Evolutionary conservation across 331 rosid species (phyloP), one percentile per base, ranked within the genome.

Genomic region (Pyrus hybrid): DNA sequence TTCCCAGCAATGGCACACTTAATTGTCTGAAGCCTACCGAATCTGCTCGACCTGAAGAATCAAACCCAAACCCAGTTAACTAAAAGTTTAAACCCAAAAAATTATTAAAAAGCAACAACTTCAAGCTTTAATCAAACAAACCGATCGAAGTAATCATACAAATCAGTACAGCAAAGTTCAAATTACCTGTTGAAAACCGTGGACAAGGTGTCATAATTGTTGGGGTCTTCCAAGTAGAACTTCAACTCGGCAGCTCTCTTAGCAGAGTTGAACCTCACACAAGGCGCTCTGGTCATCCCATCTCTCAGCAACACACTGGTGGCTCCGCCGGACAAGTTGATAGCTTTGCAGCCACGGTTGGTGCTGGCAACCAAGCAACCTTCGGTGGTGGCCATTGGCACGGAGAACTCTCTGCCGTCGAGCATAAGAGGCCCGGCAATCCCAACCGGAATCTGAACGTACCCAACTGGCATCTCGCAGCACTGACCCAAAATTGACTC

Each of bases 391-490:
- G 89, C 89, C 89, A 85, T 85, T 4, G 89, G 89, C 4, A 85
- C 74, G 1, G 86, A 77, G 29, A 69, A 85, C 70, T 85, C 83
- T 41, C 57, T 64, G 28, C 85, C 86, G 43, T 85, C 83, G 2
- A 85, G 86, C 67, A 74, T 49, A 73, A 85, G 64, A 16, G 89
- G 89, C 7, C 89, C 89, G 4, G 86, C 88, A 13, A 85, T 76
- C 61, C 88, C 88, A 43, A 85, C 86, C 10, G 88, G 88, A 80
- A 85, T 82, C 70, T 83, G 86, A 10, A 85, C 47, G 47, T 76
- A 85, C 7, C 89, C 89, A 16, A 85, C 60, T n/a, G 89, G 89
- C 89, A 85, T 85, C 35, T 85, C 89, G 22, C 89, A 85, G 79
- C 89, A 85, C 78, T 85, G 89, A 7, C 89, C 89, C 73, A 85